These are phyloP conservation scores for Phaseolus lunatus DNA, from an alignment of 306 rosid species.

Conservation along the genomic window DNA sequence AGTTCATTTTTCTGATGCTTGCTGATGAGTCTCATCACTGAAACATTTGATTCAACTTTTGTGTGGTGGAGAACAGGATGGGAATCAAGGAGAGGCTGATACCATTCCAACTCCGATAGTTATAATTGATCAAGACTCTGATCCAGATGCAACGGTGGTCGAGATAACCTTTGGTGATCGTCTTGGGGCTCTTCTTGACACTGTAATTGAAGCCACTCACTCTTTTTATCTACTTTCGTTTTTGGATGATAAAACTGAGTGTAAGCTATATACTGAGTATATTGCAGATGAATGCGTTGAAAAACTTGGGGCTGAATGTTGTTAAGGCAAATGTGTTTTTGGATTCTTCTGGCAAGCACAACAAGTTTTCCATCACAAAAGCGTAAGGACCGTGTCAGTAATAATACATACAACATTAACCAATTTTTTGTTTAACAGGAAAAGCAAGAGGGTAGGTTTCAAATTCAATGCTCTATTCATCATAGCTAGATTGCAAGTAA, in stretches of 20 bases:
- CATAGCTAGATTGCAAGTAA: too few relatives aligned
- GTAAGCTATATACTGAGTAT: too few relatives aligned
- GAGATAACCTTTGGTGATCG: constrained; percentile 97
- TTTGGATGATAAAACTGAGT: background rate
- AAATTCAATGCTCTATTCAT: too few relatives aligned
- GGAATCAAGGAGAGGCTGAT: constrained; percentile 65
- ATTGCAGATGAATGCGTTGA: constrained; percentile 91
- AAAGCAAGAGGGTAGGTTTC: background rate
- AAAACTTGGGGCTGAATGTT: constrained; percentile 92
- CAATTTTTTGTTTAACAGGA: background rate
- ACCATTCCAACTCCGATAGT: constrained; percentile 79
- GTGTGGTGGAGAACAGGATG: constrained; percentile 65
- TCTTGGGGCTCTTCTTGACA: constrained; percentile 97
- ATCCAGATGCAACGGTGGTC: constrained; percentile 88
- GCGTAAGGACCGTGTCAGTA: constrained; percentile 71
- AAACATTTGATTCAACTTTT: constrained; percentile 37
- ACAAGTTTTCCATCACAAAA: constrained; percentile 86
- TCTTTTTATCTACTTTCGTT: background rate
- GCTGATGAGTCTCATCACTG: constrained; percentile 11
- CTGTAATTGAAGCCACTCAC: constrained; percentile 52
- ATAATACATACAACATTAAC: too few relatives aligned
- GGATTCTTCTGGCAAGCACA: constrained; percentile 98
- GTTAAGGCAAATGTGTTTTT: constrained; percentile 93
- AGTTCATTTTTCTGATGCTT: constrained; percentile 32
- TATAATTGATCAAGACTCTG: constrained; percentile 92